A percentile compares a stretch with the other conserved stretches of the same genome.
Evolutionary conservation across 495 filamentous ascomycete genomes (phyloP).

Genomic region (Aspergillus sclerotiicarbonarius): DNA sequence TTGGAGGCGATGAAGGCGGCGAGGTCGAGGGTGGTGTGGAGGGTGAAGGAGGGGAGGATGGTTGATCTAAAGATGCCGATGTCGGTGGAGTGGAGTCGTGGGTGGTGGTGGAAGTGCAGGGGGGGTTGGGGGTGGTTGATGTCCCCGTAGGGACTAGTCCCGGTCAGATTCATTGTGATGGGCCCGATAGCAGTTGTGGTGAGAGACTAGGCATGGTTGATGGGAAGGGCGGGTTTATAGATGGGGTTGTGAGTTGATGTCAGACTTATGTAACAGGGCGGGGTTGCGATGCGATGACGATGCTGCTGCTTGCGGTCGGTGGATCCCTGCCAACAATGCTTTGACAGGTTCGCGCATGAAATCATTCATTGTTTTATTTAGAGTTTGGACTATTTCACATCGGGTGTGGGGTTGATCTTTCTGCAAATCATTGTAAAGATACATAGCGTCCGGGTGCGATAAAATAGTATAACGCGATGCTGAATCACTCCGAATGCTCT

Average conservation of each 20-base stretch:
- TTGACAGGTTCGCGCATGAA: too few relatives aligned
- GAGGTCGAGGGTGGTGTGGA: conserved; percentile 46
- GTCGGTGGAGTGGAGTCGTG: conserved; percentile 10
- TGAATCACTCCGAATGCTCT: not conserved
- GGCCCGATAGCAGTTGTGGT: too few relatives aligned
- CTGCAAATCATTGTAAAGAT: too few relatives aligned
- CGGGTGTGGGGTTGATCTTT: too few relatives aligned
- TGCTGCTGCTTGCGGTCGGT: not conserved
- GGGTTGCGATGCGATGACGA: not conserved
- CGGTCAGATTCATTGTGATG: not conserved
- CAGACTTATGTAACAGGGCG: conserved; percentile 1
- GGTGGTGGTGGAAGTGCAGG: not conserved
- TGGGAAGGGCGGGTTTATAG: conserved; percentile 3
- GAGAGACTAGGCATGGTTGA: too few relatives aligned
- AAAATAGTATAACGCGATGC: too few relatives aligned
- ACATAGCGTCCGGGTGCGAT: too few relatives aligned
- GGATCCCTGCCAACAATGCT: not conserved
- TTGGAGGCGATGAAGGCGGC: conserved; percentile 46
- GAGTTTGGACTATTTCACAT: too few relatives aligned
- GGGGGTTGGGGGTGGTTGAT: not conserved
- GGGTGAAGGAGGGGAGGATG: conserved; percentile 46
- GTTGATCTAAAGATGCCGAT: conserved; percentile 52
- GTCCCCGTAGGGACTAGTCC: not conserved
- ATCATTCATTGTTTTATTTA: too few relatives aligned
- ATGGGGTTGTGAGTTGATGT: conserved; percentile 1